phyloP scores from a whole-genome alignment of 768 basidiomycete species.

The Mycena filopes region DNA sequence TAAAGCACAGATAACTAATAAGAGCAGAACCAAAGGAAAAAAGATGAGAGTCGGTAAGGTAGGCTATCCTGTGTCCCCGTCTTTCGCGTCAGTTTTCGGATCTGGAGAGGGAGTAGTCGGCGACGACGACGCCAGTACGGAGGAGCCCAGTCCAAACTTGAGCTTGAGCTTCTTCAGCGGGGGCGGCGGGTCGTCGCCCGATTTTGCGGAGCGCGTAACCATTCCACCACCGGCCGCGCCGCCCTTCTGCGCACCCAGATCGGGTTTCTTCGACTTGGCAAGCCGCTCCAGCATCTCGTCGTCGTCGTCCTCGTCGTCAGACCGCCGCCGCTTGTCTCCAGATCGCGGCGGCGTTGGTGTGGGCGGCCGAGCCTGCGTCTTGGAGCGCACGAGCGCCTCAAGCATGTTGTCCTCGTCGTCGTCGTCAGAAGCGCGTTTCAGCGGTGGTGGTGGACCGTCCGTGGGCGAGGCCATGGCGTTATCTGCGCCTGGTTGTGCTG shows the following conservation, averaged over 20 bases:
- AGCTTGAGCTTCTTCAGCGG: conserved; percentile 80
- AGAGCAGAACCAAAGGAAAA: conserved; percentile 7
- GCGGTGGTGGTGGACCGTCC: conserved; percentile 51
- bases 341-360: conserved; percentile 54
- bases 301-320: conserved; percentile 80
- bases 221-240: conserved; percentile 40
- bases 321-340: conserved; percentile 77
- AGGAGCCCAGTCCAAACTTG: conserved; percentile 65
- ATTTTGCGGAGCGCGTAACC: conserved; percentile 50
- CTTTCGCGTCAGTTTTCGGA: conserved; percentile 39
- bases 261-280: conserved; percentile 67
- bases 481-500: conserved; percentile 23
- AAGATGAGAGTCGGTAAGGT: neutral
- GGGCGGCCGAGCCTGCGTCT: conserved; percentile 52
- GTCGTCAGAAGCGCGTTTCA: conserved; percentile 52
- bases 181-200: conserved; percentile 61
- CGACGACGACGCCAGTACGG: conserved; percentile 44
- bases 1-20: conserved; percentile 32
- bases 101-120: conserved; percentile 29
- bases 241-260: conserved; percentile 60
- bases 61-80: conserved; percentile 44
- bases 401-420: conserved; percentile 71
- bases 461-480: conserved; percentile 48
- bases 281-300: conserved; percentile 73
- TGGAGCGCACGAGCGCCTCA: conserved; percentile 61